These are phyloP conservation scores for Penicillium canescens DNA, from an alignment of 495 filamentous ascomycete genomes.

Conservation along the genomic window DNA sequence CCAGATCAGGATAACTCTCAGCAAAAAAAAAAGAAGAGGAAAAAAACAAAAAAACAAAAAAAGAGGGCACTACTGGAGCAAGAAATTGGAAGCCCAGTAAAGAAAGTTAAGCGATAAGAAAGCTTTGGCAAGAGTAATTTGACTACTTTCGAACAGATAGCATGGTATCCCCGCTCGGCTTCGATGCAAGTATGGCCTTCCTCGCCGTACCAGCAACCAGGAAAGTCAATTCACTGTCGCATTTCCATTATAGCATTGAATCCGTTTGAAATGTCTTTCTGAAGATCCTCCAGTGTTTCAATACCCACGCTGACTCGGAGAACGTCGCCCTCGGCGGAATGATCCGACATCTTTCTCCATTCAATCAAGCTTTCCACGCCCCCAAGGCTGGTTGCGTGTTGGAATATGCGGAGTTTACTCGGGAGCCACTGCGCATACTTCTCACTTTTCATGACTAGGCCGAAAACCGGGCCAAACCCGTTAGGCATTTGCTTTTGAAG, in stretches of 20 bases:
- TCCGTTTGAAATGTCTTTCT: slow-evolving; percentile 66
- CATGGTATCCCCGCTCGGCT: no score
- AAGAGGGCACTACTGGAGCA: no score
- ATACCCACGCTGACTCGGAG: slow-evolving; percentile 78
- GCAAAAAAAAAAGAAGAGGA: no score
- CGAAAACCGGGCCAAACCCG: slow-evolving; percentile 83
- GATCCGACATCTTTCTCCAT: slow-evolving; percentile 70
- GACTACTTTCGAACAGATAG: no score
- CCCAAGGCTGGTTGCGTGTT: slow-evolving; percentile 90
- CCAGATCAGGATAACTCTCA: no score
- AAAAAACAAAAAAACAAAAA: no score
- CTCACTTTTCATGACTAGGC: slow-evolving; percentile 58
- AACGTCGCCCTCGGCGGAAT: slow-evolving; percentile 61
- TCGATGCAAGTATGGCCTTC: no score
- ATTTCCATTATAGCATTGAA: slow-evolving; percentile 34
- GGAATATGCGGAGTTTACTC: slow-evolving; percentile 73
- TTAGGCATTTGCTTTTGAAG: slow-evolving; percentile 81
- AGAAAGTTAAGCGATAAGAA: no score
- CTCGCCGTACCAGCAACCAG: no score
- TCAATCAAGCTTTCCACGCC: slow-evolving; percentile 84
- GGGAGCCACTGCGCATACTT: slow-evolving; percentile 65
- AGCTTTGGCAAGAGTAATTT: no score
- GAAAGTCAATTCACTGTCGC: no score
- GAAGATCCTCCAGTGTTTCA: slow-evolving; percentile 80
- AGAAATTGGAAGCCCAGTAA: no score